Evolutionary conservation across 495 filamentous ascomycete genomes (phyloP).

Genomic region (Parachaetomium inaequale): DNA sequence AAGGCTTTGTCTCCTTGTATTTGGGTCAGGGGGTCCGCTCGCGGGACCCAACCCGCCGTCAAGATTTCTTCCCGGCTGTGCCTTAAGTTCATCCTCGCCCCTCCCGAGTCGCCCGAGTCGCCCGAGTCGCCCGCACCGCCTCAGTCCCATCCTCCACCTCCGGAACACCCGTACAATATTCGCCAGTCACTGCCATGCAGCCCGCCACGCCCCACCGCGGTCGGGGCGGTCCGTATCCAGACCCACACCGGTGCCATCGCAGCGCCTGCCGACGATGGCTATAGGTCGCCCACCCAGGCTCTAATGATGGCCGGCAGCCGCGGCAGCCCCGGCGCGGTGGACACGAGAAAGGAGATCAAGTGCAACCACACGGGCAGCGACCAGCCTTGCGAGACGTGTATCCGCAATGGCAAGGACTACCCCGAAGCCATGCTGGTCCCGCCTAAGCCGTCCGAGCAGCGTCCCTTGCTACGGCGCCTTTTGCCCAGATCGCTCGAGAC

Average conservation of each 20-base stretch:
- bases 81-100: slow-evolving; percentile 49
- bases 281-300: slow-evolving; percentile 13
- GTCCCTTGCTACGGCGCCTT: too few species aligned
- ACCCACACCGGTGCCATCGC: not conserved
- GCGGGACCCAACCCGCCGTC: slow-evolving; percentile 41
- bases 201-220: slow-evolving; percentile 26
- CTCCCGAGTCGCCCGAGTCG: slow-evolving; percentile 39
- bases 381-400: slow-evolving; percentile 70
- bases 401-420: slow-evolving; percentile 72
- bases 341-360: slow-evolving; percentile 64
- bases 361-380: slow-evolving; percentile 67
- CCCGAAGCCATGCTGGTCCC: slow-evolving; percentile 56
- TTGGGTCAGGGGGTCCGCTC: slow-evolving; percentile 28
- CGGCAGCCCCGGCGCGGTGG: slow-evolving; percentile 29
- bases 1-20: slow-evolving; percentile 18
- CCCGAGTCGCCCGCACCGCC: slow-evolving; percentile 17
- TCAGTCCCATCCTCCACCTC: slow-evolving; percentile 8
- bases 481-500: too few species aligned
- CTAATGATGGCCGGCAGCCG: slow-evolving; percentile 32
- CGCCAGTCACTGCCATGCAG: slow-evolving; percentile 33
- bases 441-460: slow-evolving; percentile 55
- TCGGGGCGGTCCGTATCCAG: slow-evolving; percentile 24
- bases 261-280: slow-evolving; percentile 28
- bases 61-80: slow-evolving; percentile 49
- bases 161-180: slow-evolving; percentile 23